Conservation (phyloP, 1,139 yeast species). For the Protomyces inouyei region DNA sequence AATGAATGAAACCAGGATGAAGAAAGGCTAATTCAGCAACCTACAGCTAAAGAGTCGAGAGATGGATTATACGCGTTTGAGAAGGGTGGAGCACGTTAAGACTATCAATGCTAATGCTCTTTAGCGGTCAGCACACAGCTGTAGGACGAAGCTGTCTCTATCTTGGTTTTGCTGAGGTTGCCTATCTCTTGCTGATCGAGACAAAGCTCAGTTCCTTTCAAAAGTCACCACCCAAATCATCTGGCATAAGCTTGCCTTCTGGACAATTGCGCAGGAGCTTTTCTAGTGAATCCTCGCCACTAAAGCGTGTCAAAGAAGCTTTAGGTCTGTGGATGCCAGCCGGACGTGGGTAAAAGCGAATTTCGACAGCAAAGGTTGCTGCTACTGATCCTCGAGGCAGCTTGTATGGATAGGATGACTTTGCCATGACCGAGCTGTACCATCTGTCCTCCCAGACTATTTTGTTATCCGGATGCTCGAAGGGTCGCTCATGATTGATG, state of each 20-base stretch:
- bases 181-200: neutral
- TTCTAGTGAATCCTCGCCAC: neutral
- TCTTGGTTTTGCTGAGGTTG: neutral
- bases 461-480: neutral
- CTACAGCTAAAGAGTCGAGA: too few species aligned
- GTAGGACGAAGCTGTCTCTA: too few species aligned
- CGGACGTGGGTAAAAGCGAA: neutral
- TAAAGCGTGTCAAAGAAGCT: neutral
- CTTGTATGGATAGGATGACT: neutral
- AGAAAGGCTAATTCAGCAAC: too few species aligned
- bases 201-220: neutral
- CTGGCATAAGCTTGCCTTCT: neutral
- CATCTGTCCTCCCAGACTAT: constrained; percentile 3
- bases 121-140: too few species aligned
- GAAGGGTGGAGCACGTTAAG: too few species aligned
- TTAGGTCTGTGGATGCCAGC: neutral
- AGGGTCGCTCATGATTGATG: constrained; percentile 1
- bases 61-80: too few species aligned
- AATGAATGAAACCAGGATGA: too few species aligned
- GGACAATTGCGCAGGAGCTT: neutral
- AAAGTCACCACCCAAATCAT: neutral
- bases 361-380: neutral
- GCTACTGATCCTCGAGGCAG: neutral
- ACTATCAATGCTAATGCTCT: too few species aligned
- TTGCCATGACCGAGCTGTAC: neutral